phyloP scores from a whole-genome alignment of 2,329 filamentous ascomycete genomes.

The Daldinia sp. region DNA sequence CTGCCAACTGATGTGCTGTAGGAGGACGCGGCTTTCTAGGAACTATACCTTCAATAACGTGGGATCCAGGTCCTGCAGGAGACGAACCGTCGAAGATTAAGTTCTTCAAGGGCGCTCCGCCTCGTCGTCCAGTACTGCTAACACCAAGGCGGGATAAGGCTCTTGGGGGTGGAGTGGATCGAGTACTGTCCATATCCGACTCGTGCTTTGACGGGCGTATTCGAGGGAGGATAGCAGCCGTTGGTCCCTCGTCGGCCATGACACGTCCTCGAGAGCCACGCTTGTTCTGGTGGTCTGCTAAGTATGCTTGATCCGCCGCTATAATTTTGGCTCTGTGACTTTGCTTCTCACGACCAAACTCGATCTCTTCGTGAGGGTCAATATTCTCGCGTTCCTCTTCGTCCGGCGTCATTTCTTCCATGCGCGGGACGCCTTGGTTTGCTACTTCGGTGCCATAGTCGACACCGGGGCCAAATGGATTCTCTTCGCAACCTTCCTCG shows the following conservation, averaged over 20 bases:
- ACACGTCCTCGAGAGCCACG: constrained; percentile 57
- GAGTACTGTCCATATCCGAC: constrained; percentile 65
- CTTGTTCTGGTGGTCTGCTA: constrained; percentile 71
- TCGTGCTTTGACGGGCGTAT: constrained; percentile 73
- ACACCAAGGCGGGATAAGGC: constrained; percentile 54
- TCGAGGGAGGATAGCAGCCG: constrained; percentile 68
- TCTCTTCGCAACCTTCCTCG: constrained; percentile 85
- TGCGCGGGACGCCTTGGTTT: constrained; percentile 76
- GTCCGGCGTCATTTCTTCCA: constrained; percentile 74
- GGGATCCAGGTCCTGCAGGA: constrained; percentile 64
- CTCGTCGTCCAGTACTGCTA: constrained; percentile 56
- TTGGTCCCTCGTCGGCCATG: constrained; percentile 65
- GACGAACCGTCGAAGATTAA: constrained; percentile 72
- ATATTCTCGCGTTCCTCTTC: constrained; percentile 78
- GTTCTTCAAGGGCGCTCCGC: constrained; percentile 67
- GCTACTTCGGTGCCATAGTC: constrained; percentile 74
- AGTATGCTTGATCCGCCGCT: constrained; percentile 78
- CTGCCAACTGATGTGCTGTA: constrained; percentile 84
- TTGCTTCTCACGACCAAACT: constrained; percentile 66
- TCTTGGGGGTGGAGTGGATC: constrained; percentile 65
- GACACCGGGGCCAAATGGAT: constrained; percentile 84
- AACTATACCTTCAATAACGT: constrained; percentile 65
- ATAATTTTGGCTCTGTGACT: constrained; percentile 80
- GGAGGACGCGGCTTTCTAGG: constrained; percentile 77
- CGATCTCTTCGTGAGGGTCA: constrained; percentile 68